Evolutionary conservation across 768 basidiomycete species (phyloP).

Genomic region (Sporobolomyces pararoseus): DNA sequence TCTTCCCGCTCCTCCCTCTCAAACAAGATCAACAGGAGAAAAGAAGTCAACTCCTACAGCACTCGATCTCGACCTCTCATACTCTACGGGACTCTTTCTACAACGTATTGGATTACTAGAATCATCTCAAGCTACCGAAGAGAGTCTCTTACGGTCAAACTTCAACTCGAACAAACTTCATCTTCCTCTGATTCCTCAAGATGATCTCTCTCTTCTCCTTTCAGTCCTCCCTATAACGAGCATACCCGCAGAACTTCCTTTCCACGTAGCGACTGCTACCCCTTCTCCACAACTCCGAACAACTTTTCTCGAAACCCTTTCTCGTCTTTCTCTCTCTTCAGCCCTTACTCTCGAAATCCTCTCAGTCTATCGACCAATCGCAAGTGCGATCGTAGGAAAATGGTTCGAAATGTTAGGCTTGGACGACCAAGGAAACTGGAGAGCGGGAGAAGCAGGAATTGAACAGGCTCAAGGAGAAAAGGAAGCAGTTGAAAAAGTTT

Average conservation of each 20-base stretch:
- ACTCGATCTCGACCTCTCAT: slow-evolving; percentile 14
- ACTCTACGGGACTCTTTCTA: slow-evolving; percentile 16
- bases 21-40: no score
- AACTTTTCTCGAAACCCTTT: slow-evolving; percentile 57
- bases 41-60: not conserved
- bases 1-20: not conserved
- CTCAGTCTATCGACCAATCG: slow-evolving; percentile 66
- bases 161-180: not conserved
- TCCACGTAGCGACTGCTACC: not conserved
- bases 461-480: slow-evolving; percentile 45
- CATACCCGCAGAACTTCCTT: slow-evolving; percentile 2
- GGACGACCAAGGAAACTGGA: slow-evolving; percentile 47
- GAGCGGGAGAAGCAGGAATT: slow-evolving; percentile 21
- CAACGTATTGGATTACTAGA: slow-evolving; percentile 6
- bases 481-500: slow-evolving; percentile 51
- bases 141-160: not conserved
- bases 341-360: slow-evolving; percentile 64
- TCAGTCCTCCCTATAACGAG: not conserved
- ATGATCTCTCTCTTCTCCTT: slow-evolving; percentile 28
- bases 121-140: not conserved
- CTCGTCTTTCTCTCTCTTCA: slow-evolving; percentile 61
- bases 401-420: slow-evolving; percentile 62
- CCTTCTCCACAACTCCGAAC: not conserved
- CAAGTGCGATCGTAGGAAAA: slow-evolving; percentile 72
- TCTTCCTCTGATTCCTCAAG: slow-evolving; percentile 25